A percentile compares a stretch with the other conserved stretches of the same genome.
Conservation (phyloP, 306 rosid genomes). For the Aeschynomene evenia region DNA sequence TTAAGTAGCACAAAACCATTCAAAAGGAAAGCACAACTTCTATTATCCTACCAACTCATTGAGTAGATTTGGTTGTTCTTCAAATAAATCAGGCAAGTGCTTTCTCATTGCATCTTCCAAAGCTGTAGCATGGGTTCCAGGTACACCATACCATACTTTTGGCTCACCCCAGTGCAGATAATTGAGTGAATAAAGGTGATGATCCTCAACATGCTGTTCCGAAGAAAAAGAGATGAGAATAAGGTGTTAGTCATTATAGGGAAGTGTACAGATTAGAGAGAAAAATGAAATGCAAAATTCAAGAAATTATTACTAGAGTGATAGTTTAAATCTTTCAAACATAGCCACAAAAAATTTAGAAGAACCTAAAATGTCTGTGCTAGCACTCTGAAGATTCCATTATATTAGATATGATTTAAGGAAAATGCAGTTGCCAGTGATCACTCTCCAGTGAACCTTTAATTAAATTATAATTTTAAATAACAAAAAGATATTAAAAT, state of each 20-base stretch:
- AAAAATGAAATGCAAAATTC: constrained; percentile 23
- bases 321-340: constrained; percentile 6
- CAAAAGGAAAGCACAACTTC: constrained; percentile 23
- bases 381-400: not conserved
- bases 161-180: constrained; percentile 94
- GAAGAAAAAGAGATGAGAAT: constrained; percentile 32
- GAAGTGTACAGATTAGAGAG: constrained; percentile 17
- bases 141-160: constrained; percentile 97
- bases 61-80: constrained; percentile 88
- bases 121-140: constrained; percentile 67
- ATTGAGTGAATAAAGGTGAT: constrained; percentile 90
- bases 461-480: not conserved
- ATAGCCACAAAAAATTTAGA: constrained; percentile 3
- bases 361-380: not conserved
- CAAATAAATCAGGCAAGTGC: constrained; percentile 80
- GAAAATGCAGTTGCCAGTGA: not conserved
- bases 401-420: not conserved
- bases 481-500: not conserved
- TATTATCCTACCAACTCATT: constrained; percentile 70
- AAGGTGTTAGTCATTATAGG: constrained; percentile 22
- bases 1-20: constrained; percentile 5
- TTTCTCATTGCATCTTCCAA: constrained; percentile 80
- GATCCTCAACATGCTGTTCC: constrained; percentile 96
- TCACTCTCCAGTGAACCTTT: not conserved
- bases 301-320: not conserved